Base-by-base conservation (phyloP, 192 early-diverging fungal genomes). In the Coemansia sp. region DNA sequence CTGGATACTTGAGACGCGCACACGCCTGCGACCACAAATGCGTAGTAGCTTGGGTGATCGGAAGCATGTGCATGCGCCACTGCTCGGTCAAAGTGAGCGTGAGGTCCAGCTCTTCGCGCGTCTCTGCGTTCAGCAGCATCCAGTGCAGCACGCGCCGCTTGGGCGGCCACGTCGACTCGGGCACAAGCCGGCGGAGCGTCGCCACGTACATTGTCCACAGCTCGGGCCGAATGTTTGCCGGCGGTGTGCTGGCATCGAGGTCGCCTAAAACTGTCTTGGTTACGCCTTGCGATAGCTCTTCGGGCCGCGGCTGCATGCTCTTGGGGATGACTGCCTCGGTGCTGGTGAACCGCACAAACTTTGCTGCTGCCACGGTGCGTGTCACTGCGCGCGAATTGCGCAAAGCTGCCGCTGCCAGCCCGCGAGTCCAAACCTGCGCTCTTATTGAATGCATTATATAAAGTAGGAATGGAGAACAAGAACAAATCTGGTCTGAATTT, bases 31-130 rank as follows among this genome's bases (percentile, higher is more conserved):
- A 60, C 71, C 71, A 73, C 23, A 70, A 36, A 10, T 74, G 64
- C 42, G 77, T 65, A 44, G 71, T 79, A 1, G 77, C 71, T 48
- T 70, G 77, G 18, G 64, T 73, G 40, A 79, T 73, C 14, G 77
- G 61, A 9, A 52, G 14, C 71, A 62, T 64, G n/a, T 44, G 49
- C 68, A 57, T 61, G 10, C 77, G 77, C 77, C 77, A 79, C 4
- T 70, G 50, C 24, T 53, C 28, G 0, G 68, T 54, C 58, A 79
- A 54, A 4, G 37, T 18, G 9, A 64, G 20, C 5, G 61, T 59
- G 34, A 60, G 54, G 3, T 79, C 77, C 37, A 79, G 58, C 48
- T 79, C 76, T 21, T 64, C 71, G 11, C 51, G 14, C 0, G 53
- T 55, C 17, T 60, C 26, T 3, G 64, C 68, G 55, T 79, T 66